phyloP scores from a whole-genome alignment of 1,139 yeast genomes.

The Blastobotrys buckinghamii region DNA sequence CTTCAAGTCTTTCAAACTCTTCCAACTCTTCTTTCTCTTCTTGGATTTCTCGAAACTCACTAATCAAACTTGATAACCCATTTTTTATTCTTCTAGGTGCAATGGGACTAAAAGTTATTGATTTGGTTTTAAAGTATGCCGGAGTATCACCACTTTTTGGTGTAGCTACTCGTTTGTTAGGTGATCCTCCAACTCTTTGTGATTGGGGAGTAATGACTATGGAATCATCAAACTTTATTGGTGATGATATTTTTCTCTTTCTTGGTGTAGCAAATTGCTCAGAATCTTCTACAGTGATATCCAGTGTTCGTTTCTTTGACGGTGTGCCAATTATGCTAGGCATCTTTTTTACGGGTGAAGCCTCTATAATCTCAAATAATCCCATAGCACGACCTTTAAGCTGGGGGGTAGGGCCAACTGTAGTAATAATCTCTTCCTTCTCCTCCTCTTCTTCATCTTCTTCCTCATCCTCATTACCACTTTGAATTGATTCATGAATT shows the following conservation, averaged over 20 bases:
- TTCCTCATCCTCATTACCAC: slow-evolving; percentile 2
- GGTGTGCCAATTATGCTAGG: background rate
- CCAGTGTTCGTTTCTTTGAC: background rate
- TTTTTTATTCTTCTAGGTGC: slow-evolving; percentile 8
- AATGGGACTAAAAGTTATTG: slow-evolving; percentile 3
- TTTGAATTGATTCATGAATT: background rate
- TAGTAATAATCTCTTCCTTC: slow-evolving; percentile 20
- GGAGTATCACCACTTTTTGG: slow-evolving; percentile 1
- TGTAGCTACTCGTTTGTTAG: background rate
- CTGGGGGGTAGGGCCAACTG: slow-evolving; percentile 74
- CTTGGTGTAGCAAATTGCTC: slow-evolving; percentile 7
- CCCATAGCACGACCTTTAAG: slow-evolving; percentile 64
- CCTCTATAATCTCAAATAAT: slow-evolving; percentile 42
- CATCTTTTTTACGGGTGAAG: slow-evolving; percentile 1
- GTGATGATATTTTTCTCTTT: background rate
- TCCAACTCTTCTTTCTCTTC: slow-evolving; percentile 16
- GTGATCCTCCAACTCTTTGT: background rate
- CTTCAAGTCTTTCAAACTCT: slow-evolving; percentile 16
- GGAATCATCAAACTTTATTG: background rate
- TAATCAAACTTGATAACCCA: slow-evolving; percentile 16
- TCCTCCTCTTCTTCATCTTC: slow-evolving; percentile 5
- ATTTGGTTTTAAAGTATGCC: background rate
- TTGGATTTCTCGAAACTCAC: slow-evolving; percentile 12
- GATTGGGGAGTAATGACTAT: background rate
- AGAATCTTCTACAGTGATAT: background rate